A percentile compares a stretch with the other conserved stretches of the same genome.
These are phyloP conservation scores for Rhynchospora pubera DNA, from an alignment of 176 grass and related monocot genomes.

Conservation along the genomic window DNA sequence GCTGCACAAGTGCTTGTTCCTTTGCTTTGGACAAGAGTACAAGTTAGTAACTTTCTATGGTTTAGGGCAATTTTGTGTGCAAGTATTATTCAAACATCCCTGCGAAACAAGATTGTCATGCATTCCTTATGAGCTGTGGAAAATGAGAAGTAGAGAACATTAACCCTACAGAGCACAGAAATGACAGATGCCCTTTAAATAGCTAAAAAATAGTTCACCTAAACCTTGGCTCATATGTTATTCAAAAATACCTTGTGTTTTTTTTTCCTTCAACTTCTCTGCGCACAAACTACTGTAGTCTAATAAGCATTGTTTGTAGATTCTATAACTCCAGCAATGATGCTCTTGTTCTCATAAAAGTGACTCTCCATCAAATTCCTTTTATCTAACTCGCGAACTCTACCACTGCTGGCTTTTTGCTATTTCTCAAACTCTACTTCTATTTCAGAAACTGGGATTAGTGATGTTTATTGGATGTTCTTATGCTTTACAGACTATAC, in stretches of 20 bases:
- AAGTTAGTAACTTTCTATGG: slow-evolving; percentile 38
- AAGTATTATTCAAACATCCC: background rate
- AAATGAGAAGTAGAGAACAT: background rate
- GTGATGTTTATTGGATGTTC: background rate
- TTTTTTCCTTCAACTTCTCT: background rate
- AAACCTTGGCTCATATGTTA: background rate
- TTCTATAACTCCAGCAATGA: background rate
- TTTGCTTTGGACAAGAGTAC: slow-evolving; percentile 94
- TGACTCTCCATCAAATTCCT: background rate
- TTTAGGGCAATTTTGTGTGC: slow-evolving; percentile 1
- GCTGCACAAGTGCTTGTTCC: slow-evolving; percentile 89
- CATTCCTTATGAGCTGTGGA: background rate
- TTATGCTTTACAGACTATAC: background rate
- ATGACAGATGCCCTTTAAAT: background rate
- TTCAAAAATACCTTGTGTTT: background rate
- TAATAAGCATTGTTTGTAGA: background rate
- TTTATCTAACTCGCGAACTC: background rate
- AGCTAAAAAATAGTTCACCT: background rate
- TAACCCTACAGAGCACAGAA: background rate
- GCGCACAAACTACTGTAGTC: background rate
- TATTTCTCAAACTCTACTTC: background rate
- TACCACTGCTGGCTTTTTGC: background rate
- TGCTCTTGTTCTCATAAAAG: background rate
- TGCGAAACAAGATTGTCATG: background rate
- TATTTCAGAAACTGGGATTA: background rate